phyloP scores from a whole-genome alignment of 2,329 filamentous ascomycete species.

The Alternaria burnsii region DNA sequence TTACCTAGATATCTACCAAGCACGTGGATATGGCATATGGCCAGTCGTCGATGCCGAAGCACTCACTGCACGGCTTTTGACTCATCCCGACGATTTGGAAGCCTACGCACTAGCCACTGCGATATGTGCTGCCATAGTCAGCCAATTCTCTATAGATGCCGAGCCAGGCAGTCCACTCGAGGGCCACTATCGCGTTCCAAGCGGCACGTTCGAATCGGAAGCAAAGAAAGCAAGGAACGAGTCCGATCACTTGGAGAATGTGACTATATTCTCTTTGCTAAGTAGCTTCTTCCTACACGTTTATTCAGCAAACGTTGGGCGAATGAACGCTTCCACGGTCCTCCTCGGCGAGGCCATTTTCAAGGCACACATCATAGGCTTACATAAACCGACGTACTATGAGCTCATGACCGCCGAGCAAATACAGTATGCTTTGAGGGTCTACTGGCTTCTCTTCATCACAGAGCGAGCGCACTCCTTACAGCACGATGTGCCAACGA shows the following conservation, averaged over 20 bases:
- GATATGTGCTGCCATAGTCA: conserved; percentile 47
- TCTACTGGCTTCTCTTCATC: conserved; percentile 51
- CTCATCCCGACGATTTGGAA: conserved; percentile 43
- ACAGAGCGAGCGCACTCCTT: conserved; percentile 48
- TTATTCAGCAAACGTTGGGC: conserved; percentile 46
- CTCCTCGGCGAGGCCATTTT: conserved; percentile 45
- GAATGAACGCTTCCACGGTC: conserved; percentile 45
- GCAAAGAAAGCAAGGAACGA: conserved; percentile 38
- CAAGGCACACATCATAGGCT: conserved; percentile 45
- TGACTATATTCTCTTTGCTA: conserved; percentile 41
- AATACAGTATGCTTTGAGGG: conserved; percentile 39
- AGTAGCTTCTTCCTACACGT: conserved; percentile 48
- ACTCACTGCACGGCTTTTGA: conserved; percentile 44
- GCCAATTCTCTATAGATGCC: conserved; percentile 46
- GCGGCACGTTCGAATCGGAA: conserved; percentile 41
- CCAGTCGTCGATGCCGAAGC: conserved; percentile 46
- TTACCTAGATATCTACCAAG: conserved; percentile 45
- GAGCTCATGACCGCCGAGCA: conserved; percentile 35
- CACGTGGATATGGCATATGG: conserved; percentile 46
- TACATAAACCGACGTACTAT: conserved; percentile 41
- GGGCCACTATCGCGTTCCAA: conserved; percentile 44
- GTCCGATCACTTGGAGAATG: conserved; percentile 43
- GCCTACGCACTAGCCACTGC: conserved; percentile 44
- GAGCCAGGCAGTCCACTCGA: conserved; percentile 44
- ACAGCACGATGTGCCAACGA: conserved; percentile 47